phyloP scores from a whole-genome alignment of 108 stramenopile genomes.

The Licmophora abbreviata region DNA sequence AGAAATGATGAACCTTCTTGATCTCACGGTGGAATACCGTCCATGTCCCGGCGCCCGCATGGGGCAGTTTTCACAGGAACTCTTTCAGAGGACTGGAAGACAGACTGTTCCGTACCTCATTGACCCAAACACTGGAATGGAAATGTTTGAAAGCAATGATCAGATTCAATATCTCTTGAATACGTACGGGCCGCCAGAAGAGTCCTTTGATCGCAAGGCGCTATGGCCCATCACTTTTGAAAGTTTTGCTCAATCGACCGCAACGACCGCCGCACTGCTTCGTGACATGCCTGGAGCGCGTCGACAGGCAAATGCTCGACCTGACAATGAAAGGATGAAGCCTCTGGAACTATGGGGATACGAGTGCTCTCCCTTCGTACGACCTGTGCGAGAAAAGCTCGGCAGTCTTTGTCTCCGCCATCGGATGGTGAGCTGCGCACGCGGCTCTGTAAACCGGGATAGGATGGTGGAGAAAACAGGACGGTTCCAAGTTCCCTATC shows the following conservation, averaged over 20 bases:
- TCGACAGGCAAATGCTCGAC: constrained; percentile 42
- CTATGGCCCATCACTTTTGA: constrained; percentile 60
- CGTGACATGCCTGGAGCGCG: constrained; percentile 40
- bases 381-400: constrained; percentile 67
- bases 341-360: constrained; percentile 81
- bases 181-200: constrained; percentile 64
- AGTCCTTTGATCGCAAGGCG: constrained; percentile 45
- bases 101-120: constrained; percentile 65
- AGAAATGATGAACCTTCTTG: constrained; percentile 77
- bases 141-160: constrained; percentile 69
- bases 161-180: constrained; percentile 77
- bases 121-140: constrained; percentile 66
- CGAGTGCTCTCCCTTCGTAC: constrained; percentile 80
- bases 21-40: constrained; percentile 67
- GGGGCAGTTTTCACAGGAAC: constrained; percentile 32
- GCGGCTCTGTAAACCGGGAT: constrained; percentile 79
- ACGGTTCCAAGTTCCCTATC: constrained; percentile 78
- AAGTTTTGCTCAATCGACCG: constrained; percentile 43
- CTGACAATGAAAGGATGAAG: constrained; percentile 69
- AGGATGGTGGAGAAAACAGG: constrained; percentile 63
- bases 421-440: constrained; percentile 57
- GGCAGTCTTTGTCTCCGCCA: constrained; percentile 71
- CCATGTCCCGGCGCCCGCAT: constrained; percentile 58
- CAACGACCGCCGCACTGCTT: constrained; percentile 36
- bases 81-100: constrained; percentile 33